Evolutionary conservation across 73 alveolate genomes (phyloP).

Genomic region (Tetrahymena elliotti): DNA sequence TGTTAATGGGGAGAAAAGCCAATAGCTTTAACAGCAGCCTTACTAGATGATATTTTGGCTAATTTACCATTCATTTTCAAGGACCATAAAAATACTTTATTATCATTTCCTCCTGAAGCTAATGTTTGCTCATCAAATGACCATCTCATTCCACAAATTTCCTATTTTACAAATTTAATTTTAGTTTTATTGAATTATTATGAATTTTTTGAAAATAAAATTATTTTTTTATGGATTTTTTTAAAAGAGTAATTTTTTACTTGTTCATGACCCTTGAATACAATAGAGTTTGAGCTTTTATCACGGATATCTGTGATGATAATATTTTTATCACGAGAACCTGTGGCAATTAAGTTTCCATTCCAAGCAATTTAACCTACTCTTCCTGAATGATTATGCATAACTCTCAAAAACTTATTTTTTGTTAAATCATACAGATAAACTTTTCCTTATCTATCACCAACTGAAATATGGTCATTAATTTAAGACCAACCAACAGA

Average conservation of each 20-base stretch:
- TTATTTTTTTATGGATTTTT: background rate
- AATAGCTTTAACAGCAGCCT: slow-evolving; percentile 96
- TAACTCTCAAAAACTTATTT: slow-evolving; percentile 47
- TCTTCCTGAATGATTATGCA: slow-evolving; percentile 76
- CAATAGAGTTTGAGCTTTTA: slow-evolving; percentile 40
- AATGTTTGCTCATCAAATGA: slow-evolving; percentile 35
- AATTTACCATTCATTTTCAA: slow-evolving; percentile 30
- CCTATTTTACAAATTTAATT: background rate
- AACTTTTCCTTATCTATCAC: slow-evolving; percentile 58
- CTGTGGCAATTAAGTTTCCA: slow-evolving; percentile 71
- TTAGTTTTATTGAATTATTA: too few relatives aligned
- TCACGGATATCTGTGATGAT: slow-evolving; percentile 83
- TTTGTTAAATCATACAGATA: slow-evolving; percentile 60
- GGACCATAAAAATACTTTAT: slow-evolving; percentile 35
- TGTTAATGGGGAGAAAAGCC: slow-evolving; percentile 94
- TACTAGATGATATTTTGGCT: slow-evolving; percentile 50
- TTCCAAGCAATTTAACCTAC: slow-evolving; percentile 94
- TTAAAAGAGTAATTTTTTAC: slow-evolving; percentile 47
- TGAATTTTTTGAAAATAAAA: too few relatives aligned
- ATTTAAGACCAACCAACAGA: slow-evolving; percentile 68
- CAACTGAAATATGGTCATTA: slow-evolving; percentile 57
- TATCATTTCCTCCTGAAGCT: slow-evolving; percentile 46
- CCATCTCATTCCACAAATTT: slow-evolving; percentile 44
- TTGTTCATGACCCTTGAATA: slow-evolving; percentile 70
- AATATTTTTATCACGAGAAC: slow-evolving; percentile 86